Evolutionary conservation across 768 basidiomycete species (phyloP).

Genomic region (Suillus subaureus): DNA sequence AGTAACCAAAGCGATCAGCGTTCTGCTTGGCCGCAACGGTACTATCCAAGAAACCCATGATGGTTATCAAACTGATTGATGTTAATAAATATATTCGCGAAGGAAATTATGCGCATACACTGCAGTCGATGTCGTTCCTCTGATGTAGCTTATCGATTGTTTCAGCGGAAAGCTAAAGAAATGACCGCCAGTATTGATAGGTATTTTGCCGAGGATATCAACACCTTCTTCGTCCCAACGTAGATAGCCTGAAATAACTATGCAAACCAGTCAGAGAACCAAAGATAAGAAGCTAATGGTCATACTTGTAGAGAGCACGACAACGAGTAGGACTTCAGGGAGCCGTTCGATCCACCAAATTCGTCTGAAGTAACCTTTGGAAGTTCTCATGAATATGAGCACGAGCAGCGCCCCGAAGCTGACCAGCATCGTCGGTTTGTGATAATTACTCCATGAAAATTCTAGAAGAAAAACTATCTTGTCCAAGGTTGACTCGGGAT

Average conservation of each 20-base stretch:
- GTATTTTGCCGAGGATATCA: slow-evolving; percentile 79
- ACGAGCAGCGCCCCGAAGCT: slow-evolving; percentile 69
- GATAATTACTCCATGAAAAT: slow-evolving; percentile 55
- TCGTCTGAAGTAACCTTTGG: slow-evolving; percentile 60
- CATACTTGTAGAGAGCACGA: slow-evolving; percentile 81
- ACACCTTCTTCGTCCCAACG: slow-evolving; percentile 81
- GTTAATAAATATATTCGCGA: background rate
- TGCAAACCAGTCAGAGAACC: slow-evolving; percentile 5
- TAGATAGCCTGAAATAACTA: slow-evolving; percentile 71
- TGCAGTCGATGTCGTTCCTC: slow-evolving; percentile 82
- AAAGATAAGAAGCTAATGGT: slow-evolving; percentile 8
- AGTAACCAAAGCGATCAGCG: slow-evolving; percentile 79
- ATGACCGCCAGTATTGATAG: slow-evolving; percentile 56
- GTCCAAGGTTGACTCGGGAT: slow-evolving; percentile 70
- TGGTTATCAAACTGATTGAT: slow-evolving; percentile 61
- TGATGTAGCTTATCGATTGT: slow-evolving; percentile 61
- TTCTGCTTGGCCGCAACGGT: slow-evolving; percentile 97
- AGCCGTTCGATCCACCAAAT: slow-evolving; percentile 76
- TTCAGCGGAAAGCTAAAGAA: slow-evolving; percentile 79
- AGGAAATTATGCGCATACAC: slow-evolving; percentile 45
- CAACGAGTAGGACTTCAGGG: slow-evolving; percentile 90
- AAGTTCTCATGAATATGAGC: slow-evolving; percentile 60
- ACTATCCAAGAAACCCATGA: slow-evolving; percentile 92
- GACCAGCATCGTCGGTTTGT: slow-evolving; percentile 70
- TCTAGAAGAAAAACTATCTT: slow-evolving; percentile 78